phyloP scores from a whole-genome alignment of 495 filamentous ascomycete genomes.

The Bathelium albidoporum region DNA sequence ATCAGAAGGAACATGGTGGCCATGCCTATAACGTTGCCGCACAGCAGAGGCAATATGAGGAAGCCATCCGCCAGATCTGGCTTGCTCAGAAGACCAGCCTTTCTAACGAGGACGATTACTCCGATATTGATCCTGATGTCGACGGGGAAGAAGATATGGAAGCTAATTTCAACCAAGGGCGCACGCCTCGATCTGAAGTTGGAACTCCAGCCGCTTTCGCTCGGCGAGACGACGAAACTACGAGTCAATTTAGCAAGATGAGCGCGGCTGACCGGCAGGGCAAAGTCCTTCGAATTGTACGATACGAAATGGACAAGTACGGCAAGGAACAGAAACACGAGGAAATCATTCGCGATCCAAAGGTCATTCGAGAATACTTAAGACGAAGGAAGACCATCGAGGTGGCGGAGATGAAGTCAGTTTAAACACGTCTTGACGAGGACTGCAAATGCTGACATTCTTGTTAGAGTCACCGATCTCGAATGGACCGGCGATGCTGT shows the following conservation, averaged over 20 bases:
- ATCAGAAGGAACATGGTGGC: conserved; percentile 79
- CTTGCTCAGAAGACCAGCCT: conserved; percentile 71
- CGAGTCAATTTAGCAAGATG: conserved; percentile 73
- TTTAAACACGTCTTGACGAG: neutral
- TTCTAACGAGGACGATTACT: conserved; percentile 51
- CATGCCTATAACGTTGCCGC: conserved; percentile 94
- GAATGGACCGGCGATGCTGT: conserved; percentile 69
- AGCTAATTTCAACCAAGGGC: conserved; percentile 19
- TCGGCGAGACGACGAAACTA: conserved; percentile 63
- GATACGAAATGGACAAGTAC: conserved; percentile 49
- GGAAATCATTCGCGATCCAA: conserved; percentile 58
- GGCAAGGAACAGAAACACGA: conserved; percentile 51
- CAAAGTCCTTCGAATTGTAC: conserved; percentile 65
- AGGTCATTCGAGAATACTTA: conserved; percentile 59
- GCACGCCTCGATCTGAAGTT: conserved; percentile 54
- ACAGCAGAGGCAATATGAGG: conserved; percentile 82
- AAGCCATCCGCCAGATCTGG: conserved; percentile 83
- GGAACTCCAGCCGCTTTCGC: conserved; percentile 44
- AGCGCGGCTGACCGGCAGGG: conserved; percentile 58
- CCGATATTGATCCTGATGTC: conserved; percentile 55
- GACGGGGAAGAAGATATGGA: conserved; percentile 47
- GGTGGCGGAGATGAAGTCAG: neutral
- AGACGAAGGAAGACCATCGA: conserved; percentile 32
- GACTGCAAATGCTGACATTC: neutral
- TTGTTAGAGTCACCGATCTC: conserved; percentile 41